Percentiles rank a stretch among this genome's conserved stretches.
Conservation (phyloP, 768 basidiomycete species). For the Boletus tomentosulus region DNA sequence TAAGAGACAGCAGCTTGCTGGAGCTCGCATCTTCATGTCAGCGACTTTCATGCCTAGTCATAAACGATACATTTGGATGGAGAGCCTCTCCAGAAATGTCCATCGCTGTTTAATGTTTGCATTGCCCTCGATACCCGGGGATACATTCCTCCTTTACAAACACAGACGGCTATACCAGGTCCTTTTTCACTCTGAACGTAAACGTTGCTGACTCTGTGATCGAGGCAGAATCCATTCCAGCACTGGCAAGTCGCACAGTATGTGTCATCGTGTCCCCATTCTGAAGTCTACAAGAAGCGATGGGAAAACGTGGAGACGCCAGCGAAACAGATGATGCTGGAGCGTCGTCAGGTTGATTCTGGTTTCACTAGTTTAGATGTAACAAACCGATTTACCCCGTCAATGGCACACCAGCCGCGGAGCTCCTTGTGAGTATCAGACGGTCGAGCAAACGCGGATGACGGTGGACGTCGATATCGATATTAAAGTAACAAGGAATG, state of each 20-base stretch:
- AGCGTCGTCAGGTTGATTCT: background rate
- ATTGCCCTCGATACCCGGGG: background rate
- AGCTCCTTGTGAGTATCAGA: too few relatives aligned
- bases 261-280: too few relatives aligned
- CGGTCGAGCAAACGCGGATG: too few relatives aligned
- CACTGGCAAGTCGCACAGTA: background rate
- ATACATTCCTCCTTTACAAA: background rate
- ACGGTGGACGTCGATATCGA: background rate
- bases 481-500: background rate
- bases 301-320: too few relatives aligned
- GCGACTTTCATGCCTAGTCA: background rate
- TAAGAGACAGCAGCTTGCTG: background rate
- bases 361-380: background rate
- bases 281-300: too few relatives aligned
- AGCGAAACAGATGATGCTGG: too few relatives aligned
- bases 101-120: background rate
- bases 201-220: background rate
- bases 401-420: too few relatives aligned
- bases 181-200: background rate
- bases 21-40: background rate
- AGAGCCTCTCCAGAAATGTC: background rate
- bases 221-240: background rate
- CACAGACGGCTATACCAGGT: background rate
- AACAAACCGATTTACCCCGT: too few relatives aligned
- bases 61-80: background rate